Conservation (phyloP, 495 filamentous ascomycete genomes). For the Penicillium odoratum region DNA sequence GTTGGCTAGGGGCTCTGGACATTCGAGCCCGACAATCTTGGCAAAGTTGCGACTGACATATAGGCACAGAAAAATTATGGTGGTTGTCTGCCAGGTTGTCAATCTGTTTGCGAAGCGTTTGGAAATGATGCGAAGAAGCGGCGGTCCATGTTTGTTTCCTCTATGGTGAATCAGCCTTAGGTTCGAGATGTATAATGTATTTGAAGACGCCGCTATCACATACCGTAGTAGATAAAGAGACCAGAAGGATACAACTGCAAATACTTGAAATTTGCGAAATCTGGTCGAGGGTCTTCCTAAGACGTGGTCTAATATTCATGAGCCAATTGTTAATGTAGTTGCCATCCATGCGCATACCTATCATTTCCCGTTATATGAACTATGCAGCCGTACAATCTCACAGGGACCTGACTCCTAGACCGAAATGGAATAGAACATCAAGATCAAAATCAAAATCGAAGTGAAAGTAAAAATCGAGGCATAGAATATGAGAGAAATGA, state of each 20-base stretch:
- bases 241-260: constrained; percentile 90
- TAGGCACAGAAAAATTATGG: constrained; percentile 86
- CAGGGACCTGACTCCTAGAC: not conserved
- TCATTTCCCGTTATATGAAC: not conserved
- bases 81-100: constrained; percentile 85
- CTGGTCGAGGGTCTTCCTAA: constrained; percentile 86
- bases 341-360: not conserved
- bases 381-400: constrained; percentile 3
- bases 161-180: constrained; percentile 35
- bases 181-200: not conserved
- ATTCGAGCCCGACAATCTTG: constrained; percentile 86
- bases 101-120: constrained; percentile 64
- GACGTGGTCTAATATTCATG: constrained; percentile 67
- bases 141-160: constrained; percentile 87
- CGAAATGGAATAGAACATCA: not conserved
- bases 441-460: not conserved
- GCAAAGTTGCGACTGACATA: constrained; percentile 91
- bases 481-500: not conserved
- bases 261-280: constrained; percentile 90
- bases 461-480: not conserved
- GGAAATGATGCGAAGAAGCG: constrained; percentile 70
- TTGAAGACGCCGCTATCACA: constrained; percentile 14
- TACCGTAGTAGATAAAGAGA: constrained; percentile 77
- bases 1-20: constrained; percentile 90
- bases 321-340: not conserved